Percentiles rank a stretch among this genome's conserved stretches.
phyloP scores from a whole-genome alignment of 345 rosid species.

The Abelmoschus esculentus region DNA sequence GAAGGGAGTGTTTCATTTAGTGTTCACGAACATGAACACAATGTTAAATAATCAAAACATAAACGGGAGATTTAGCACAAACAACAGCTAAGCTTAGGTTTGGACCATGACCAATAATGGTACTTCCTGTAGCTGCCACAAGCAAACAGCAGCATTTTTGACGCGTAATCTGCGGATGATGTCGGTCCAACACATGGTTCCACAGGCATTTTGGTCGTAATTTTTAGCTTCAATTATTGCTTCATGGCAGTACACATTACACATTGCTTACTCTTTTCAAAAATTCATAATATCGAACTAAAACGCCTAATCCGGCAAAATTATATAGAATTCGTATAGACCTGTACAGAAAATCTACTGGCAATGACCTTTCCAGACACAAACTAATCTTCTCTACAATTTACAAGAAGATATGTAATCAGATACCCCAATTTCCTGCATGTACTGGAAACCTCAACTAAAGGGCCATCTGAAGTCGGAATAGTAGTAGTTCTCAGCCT shows the following conservation, averaged over 20 bases:
- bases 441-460: slow-evolving; percentile 8
- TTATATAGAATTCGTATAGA: slow-evolving; percentile 11
- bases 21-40: too few species aligned
- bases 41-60: too few species aligned
- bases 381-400: slow-evolving; percentile 18
- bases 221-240: neutral
- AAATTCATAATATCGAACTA: neutral
- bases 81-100: neutral
- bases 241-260: neutral
- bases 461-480: neutral
- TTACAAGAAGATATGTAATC: neutral
- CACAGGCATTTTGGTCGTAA: neutral
- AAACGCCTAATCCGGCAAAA: neutral
- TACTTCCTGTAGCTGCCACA: neutral
- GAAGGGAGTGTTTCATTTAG: too few species aligned
- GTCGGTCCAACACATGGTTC: neutral
- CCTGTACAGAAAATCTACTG: slow-evolving; percentile 27
- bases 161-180: neutral
- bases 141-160: neutral
- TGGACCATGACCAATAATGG: neutral
- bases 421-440: slow-evolving; percentile 1
- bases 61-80: neutral
- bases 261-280: neutral
- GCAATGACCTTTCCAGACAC: slow-evolving; percentile 22
- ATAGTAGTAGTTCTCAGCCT: slow-evolving; percentile 1